These are phyloP conservation scores for Clarireedia paspali DNA, from an alignment of 2,329 filamentous ascomycete genomes.

Conservation along the genomic window DNA sequence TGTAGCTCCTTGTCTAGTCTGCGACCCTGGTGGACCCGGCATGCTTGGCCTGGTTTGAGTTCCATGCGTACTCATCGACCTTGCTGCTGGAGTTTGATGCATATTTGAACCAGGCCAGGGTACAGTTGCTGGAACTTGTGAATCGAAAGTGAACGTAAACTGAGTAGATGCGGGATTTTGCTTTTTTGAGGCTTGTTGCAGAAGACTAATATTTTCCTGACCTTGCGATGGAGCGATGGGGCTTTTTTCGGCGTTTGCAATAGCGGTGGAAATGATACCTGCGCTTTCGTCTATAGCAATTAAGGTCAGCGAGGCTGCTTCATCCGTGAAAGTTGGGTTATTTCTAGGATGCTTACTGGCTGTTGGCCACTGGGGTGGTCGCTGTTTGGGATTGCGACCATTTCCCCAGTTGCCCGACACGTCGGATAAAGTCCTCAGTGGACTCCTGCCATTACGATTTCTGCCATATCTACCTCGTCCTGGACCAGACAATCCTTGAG, in stretches of 20 bases:
- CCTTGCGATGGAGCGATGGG: slow-evolving; percentile 50
- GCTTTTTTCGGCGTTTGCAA: slow-evolving; percentile 70
- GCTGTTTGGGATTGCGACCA: slow-evolving; percentile 26
- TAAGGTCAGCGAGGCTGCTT: slow-evolving; percentile 24
- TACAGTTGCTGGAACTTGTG: slow-evolving; percentile 73
- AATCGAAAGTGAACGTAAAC: slow-evolving; percentile 95
- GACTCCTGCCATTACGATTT: slow-evolving; percentile 51
- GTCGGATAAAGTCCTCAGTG: slow-evolving; percentile 52
- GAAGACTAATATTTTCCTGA: slow-evolving; percentile 70
- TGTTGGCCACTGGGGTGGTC: slow-evolving; percentile 27
- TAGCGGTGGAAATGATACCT: slow-evolving; percentile 92
- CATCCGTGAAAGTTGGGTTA: neutral
- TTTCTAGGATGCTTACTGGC: slow-evolving; percentile 22
- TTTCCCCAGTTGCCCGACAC: slow-evolving; percentile 32
- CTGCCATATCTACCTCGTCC: slow-evolving; percentile 80
- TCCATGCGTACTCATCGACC: slow-evolving; percentile 26
- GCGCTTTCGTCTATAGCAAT: slow-evolving; percentile 41
- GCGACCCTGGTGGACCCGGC: slow-evolving; percentile 12
- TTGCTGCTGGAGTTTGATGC: slow-evolving; percentile 19
- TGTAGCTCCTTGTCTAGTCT: slow-evolving; percentile 21
- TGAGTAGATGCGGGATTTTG: slow-evolving; percentile 68
- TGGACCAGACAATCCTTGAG: slow-evolving; percentile 72
- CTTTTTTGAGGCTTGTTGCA: slow-evolving; percentile 58
- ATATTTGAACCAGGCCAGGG: slow-evolving; percentile 56
- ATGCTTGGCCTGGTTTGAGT: slow-evolving; percentile 29